Evolutionary conservation across 148 eudicot species (phyloP).

Genomic region (Fagopyrum homotropicum): DNA sequence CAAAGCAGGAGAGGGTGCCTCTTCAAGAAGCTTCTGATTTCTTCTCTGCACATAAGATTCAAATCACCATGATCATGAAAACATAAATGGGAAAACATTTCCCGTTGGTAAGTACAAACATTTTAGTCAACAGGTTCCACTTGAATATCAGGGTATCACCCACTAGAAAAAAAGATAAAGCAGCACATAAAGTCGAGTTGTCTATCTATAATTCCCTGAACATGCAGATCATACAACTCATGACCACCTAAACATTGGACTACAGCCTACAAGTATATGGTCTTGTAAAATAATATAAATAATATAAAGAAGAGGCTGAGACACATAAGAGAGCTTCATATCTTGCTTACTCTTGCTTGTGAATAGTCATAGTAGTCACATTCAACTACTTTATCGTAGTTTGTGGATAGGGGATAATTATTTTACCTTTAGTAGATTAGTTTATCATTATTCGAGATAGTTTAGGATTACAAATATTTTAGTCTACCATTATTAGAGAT

Average conservation of each 20-base stretch:
- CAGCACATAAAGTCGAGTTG: neutral
- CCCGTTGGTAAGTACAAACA: neutral
- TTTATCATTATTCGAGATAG: too few species aligned
- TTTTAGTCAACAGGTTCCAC: neutral
- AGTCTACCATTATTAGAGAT: too few species aligned
- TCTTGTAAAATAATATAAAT: neutral
- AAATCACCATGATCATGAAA: neutral
- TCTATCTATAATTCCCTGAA: neutral
- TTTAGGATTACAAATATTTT: too few species aligned
- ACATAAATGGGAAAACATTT: neutral
- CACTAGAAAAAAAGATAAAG: neutral
- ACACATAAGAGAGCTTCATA: neutral
- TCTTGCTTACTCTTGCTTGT: neutral
- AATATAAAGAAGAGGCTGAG: neutral
- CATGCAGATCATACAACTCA: neutral
- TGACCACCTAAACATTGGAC: neutral
- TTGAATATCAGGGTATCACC: neutral
- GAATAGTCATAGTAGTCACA: neutral
- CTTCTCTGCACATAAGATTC: constrained; percentile 55
- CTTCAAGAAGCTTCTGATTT: constrained; percentile 96
- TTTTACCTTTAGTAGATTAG: too few species aligned
- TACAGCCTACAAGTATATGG: neutral
- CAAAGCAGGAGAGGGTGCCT: constrained; percentile 97
- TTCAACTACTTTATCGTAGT: neutral
- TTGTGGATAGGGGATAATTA: neutral